Evolutionary conservation across 1,139 yeast species (phyloP).

Genomic region (Taiozyma sp.): DNA sequence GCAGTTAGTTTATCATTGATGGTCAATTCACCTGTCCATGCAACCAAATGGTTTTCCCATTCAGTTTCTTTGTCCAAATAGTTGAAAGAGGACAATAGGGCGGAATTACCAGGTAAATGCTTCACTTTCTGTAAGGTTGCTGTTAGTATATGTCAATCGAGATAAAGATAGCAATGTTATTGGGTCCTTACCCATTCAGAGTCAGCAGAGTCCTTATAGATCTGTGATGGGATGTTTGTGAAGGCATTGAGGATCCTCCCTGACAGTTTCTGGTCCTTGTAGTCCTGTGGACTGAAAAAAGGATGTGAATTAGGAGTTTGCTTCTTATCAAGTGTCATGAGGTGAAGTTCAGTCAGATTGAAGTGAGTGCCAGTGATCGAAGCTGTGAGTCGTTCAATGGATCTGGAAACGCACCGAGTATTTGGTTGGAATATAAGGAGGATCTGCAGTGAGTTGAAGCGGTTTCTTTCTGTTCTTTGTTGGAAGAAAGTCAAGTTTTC

Average conservation of each 20-base stretch:
- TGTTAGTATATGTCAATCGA: slow-evolving; percentile 1
- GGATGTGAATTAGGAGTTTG: slow-evolving; percentile 5
- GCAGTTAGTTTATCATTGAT: slow-evolving; percentile 17
- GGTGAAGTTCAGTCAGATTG: neutral
- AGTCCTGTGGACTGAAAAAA: slow-evolving; percentile 21
- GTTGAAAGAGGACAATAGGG: slow-evolving; percentile 69
- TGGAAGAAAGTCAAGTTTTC: neutral
- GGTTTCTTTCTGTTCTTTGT: neutral
- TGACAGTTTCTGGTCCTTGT: slow-evolving; percentile 17
- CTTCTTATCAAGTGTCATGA: neutral
- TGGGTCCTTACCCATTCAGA: slow-evolving; percentile 22
- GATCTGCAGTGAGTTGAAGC: no score
- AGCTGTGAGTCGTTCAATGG: neutral
- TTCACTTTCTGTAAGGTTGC: slow-evolving; percentile 43
- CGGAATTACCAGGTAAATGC: slow-evolving; percentile 77
- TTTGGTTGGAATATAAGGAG: no score
- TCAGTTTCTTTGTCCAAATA: slow-evolving; percentile 59
- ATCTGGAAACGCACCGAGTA: no score
- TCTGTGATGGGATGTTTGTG: slow-evolving; percentile 63
- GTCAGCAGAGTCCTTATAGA: slow-evolving; percentile 37
- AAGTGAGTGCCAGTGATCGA: neutral
- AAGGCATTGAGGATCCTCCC: slow-evolving; percentile 68
- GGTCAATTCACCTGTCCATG: slow-evolving; percentile 90
- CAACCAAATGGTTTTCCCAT: slow-evolving; percentile 86
- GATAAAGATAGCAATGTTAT: neutral